These are phyloP conservation scores for Punctularia strigosozonata DNA, from an alignment of 768 basidiomycete genomes.

Conservation along the genomic window DNA sequence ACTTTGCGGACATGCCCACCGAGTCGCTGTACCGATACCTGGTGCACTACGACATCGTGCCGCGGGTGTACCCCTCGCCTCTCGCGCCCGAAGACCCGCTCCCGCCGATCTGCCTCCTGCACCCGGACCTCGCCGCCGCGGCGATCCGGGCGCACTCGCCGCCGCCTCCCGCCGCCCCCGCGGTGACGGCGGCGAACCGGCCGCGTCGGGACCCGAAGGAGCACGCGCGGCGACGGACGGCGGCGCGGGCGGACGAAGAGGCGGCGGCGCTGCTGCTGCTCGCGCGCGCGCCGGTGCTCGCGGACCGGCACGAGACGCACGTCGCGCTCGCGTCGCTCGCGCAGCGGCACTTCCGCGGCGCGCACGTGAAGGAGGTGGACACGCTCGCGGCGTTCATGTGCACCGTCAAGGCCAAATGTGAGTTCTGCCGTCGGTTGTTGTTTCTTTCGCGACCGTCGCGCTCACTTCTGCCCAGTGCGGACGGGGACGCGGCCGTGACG, in stretches of 20 bases:
- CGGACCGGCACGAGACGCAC: slow-evolving; percentile 61
- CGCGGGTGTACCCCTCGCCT: slow-evolving; percentile 60
- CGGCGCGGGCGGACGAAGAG: slow-evolving; percentile 65
- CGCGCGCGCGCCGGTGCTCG: slow-evolving; percentile 52
- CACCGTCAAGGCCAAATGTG: slow-evolving; percentile 42
- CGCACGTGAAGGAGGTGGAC: slow-evolving; percentile 64
- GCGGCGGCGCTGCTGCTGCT: too few relatives aligned
- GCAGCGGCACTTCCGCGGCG: slow-evolving; percentile 61
- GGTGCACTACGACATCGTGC: slow-evolving; percentile 60
- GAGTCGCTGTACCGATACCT: slow-evolving; percentile 62
- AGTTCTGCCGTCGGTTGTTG: slow-evolving; percentile 6
- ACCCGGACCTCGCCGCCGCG: slow-evolving; percentile 31
- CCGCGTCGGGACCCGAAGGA: slow-evolving; percentile 61
- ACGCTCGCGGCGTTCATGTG: slow-evolving; percentile 76
- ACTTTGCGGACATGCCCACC: slow-evolving; percentile 62
- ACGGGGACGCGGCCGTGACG: too few relatives aligned
- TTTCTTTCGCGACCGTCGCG: background rate
- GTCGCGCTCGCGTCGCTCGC: slow-evolving; percentile 55
- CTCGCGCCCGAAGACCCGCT: slow-evolving; percentile 57
- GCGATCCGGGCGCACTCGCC: slow-evolving; percentile 48
- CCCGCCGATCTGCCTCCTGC: slow-evolving; percentile 47
- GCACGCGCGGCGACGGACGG: slow-evolving; percentile 44
- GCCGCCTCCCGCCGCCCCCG: slow-evolving; percentile 16
- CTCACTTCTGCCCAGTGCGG: background rate
- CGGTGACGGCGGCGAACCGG: slow-evolving; percentile 51